Evolutionary conservation across 352 stramenopile species (phyloP), one percentile per base, ranked within the genome.

Genomic region (Peronospora farinosa): DNA sequence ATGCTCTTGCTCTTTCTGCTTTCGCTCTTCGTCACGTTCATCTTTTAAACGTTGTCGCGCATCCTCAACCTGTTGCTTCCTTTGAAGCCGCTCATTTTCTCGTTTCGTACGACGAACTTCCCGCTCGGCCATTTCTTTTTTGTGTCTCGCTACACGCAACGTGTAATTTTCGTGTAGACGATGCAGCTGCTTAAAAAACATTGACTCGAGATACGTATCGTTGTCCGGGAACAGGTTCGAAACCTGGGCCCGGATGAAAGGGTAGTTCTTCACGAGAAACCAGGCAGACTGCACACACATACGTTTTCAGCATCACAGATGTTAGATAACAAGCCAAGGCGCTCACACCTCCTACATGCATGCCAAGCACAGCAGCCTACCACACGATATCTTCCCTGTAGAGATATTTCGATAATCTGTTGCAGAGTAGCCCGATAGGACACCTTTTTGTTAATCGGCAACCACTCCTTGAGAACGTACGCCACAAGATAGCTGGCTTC

Each of bases 361-460:
- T 11, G 32, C 12, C 32, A 41, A 32, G 6, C 16, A 50, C 50
- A 31, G 33, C 15, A 42, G 41, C 56, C 68, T 74, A 88, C 79
- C 67, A 89, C 73, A 37, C 71, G 81, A 60, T 89, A 92, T 65
- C 76, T 66, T 7, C 78, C 69, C 35, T 69, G 67, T 35, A 92
- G 50, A 25, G 78, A 89, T 48, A 89, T 47, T 41, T 92, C 78
- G 31, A 88, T 69, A 42, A 92, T 85, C 52, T 92, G 78, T 45
- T 90, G 77, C 17, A 92, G 64, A 15, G 82, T 92, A 9, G 82
- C 78, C 35, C 79, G 75, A 57, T 90, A 92, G 12, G 78, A 87
- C 2, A 92, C 71, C 45, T 88, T 88, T 47, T 87, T 89, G 65
- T 92, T 90, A 45, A 90, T 86, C 12, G 82, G 82, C 36, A 92